phyloP scores from a whole-genome alignment of 345 rosid genomes.

The Brassica carinata region DNA sequence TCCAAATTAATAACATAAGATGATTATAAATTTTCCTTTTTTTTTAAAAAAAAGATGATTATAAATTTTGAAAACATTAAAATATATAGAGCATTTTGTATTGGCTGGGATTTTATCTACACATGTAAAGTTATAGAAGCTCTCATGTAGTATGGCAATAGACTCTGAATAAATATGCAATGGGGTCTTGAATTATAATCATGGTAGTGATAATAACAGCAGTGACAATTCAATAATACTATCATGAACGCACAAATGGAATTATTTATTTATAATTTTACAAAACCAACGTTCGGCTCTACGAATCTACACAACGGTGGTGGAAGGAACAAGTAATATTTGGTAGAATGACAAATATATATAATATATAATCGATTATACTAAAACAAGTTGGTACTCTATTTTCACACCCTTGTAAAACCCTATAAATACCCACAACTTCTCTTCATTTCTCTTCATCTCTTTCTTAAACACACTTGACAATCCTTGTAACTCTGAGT shows the following conservation, averaged over 20 bases:
- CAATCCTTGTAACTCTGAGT: not conserved
- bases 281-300: not conserved
- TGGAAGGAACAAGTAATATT: not conserved
- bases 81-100: not conserved
- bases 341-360: not conserved
- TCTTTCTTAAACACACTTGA: constrained; percentile 2
- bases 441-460: constrained; percentile 20
- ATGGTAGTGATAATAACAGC: constrained; percentile 11
- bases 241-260: not conserved
- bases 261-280: not conserved
- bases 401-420: not conserved
- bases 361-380: not conserved
- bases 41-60: not conserved
- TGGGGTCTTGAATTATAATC: not conserved
- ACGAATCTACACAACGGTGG: not conserved
- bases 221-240: not conserved
- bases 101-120: not conserved
- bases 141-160: not conserved
- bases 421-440: constrained; percentile 12
- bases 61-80: not conserved
- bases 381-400: constrained; percentile 16
- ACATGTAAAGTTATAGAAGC: not conserved
- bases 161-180: not conserved
- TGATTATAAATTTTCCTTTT: not conserved
- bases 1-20: not conserved